phyloP scores from a whole-genome alignment of 2,329 filamentous ascomycete species.

The Cercospora brassicicola region DNA sequence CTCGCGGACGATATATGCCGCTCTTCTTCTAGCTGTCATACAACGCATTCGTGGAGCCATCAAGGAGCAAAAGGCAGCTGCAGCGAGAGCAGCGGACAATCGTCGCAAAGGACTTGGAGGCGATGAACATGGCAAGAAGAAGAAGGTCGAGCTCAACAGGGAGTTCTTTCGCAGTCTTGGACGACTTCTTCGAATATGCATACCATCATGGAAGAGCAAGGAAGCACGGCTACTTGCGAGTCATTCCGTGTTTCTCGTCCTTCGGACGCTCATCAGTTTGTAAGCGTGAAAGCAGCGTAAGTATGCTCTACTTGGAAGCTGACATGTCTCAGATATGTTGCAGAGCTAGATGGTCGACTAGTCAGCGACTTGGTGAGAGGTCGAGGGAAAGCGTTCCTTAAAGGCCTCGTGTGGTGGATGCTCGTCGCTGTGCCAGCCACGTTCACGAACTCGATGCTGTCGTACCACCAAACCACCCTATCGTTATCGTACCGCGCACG shows the following conservation, averaged over 20 bases:
- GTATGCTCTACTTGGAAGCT: background rate
- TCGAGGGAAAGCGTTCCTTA: constrained; percentile 84
- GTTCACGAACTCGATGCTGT: constrained; percentile 96
- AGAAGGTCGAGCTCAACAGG: constrained; percentile 88
- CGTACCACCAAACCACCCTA: constrained; percentile 94
- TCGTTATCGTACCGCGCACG: constrained; percentile 89
- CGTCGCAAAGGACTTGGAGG: constrained; percentile 40
- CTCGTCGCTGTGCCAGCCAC: constrained; percentile 91
- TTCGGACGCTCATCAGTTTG: constrained; percentile 87
- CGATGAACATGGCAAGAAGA: constrained; percentile 51
- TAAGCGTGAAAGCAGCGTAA: background rate
- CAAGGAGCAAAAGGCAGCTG: constrained; percentile 86
- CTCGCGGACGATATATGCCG: constrained; percentile 79
- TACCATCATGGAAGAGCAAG: constrained; percentile 86
- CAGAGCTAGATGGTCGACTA: constrained; percentile 88
- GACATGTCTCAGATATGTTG: constrained; percentile 64
- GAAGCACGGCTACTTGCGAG: constrained; percentile 82
- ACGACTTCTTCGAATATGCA: constrained; percentile 77
- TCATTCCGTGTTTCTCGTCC: constrained; percentile 88
- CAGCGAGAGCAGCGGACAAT: constrained; percentile 64
- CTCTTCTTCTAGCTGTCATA: constrained; percentile 74
- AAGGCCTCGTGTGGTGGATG: constrained; percentile 97
- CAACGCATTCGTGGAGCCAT: constrained; percentile 91
- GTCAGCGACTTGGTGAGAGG: constrained; percentile 91
- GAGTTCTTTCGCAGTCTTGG: constrained; percentile 80